These are phyloP conservation scores for Helicostylum pulchrum DNA, from an alignment of 192 early-diverging fungal species.

Conservation along the genomic window DNA sequence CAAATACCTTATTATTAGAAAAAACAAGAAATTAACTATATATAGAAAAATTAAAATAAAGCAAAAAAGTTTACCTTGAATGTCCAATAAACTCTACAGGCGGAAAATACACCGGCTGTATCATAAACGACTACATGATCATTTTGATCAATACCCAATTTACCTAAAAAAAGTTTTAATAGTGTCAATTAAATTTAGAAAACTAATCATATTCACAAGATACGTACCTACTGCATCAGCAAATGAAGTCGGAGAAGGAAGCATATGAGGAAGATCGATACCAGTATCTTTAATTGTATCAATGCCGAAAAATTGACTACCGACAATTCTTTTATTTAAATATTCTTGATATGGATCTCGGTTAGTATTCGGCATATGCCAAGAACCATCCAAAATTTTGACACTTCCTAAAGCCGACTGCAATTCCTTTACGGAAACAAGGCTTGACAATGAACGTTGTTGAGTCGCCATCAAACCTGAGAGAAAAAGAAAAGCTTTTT, in stretches of 20 bases:
- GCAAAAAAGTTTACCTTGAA: conserved; percentile 58
- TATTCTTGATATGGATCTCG: conserved; percentile 72
- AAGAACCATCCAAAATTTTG: conserved; percentile 86
- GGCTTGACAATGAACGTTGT: conserved; percentile 18
- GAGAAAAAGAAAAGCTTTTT: neutral
- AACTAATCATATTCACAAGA: neutral
- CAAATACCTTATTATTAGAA: conserved; percentile 67
- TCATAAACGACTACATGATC: conserved; percentile 95
- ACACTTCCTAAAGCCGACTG: conserved; percentile 39
- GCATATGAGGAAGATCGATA: conserved; percentile 83
- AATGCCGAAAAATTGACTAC: conserved; percentile 89
- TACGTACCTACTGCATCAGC: conserved; percentile 62
- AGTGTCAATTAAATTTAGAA: neutral
- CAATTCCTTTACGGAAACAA: conserved; percentile 20
- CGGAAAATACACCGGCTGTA: conserved; percentile 71
- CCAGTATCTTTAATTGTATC: conserved; percentile 77
- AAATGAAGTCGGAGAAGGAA: conserved; percentile 74
- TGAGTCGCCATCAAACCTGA: neutral
- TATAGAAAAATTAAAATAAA: neutral
- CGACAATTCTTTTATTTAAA: conserved; percentile 52
- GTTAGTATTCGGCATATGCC: conserved; percentile 80
- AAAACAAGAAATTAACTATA: neutral
- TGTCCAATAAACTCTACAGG: conserved; percentile 90
- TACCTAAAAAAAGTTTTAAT: conserved; percentile 34
- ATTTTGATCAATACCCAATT: conserved; percentile 70